Evolutionary conservation across 805 yeast genomes (phyloP), one percentile per base, ranked within the genome.

Genomic region (Starmerella kuoi): DNA sequence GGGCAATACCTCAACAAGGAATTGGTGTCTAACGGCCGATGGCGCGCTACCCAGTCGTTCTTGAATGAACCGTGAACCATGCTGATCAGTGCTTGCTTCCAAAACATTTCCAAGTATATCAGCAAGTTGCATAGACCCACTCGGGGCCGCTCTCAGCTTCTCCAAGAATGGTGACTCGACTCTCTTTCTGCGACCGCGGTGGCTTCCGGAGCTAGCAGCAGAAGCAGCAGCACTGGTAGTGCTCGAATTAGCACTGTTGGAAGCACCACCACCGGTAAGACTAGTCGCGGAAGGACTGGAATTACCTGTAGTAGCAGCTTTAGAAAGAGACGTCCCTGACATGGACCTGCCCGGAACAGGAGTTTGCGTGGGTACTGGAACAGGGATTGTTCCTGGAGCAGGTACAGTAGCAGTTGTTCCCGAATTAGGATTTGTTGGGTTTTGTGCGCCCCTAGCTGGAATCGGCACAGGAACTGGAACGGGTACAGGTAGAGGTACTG

Each of bases 21-120:
- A 74, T 15, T 73, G 75, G 54, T 81, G 93, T 54, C 79, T 81
- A 54, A 84, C 88, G 19, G 73, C 78, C n/a, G 65, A 65, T 7
- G 70, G 50, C 0, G 93, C 77, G 6, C 60, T 61, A 12, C 77
- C 79, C 36, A 88, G 66, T 55, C 81, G 79, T 54, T 87, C 94
- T 63, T 91, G 99, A 49, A 91, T 88, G 55, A 88, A 91, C 50
- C 99, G 70, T 4, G 97, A 87, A 3, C 99, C 99, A 59, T 86
- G 93, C 63, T 91, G 99, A 63, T 91, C 98, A 51, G 83, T 83
- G 38, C 94, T 76, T 54, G 91, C 88, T 61, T 88, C 97, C 46
- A 81, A 69, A 4, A 91, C 91, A 58, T 80, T 86, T 6, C 94
- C 95, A 51, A 76, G 73, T 27, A 88, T 77, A 56, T 83, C 94